Base-by-base conservation (phyloP, 2,329 filamentous ascomycete species). In the Chalaropsis thielavioides region DNA sequence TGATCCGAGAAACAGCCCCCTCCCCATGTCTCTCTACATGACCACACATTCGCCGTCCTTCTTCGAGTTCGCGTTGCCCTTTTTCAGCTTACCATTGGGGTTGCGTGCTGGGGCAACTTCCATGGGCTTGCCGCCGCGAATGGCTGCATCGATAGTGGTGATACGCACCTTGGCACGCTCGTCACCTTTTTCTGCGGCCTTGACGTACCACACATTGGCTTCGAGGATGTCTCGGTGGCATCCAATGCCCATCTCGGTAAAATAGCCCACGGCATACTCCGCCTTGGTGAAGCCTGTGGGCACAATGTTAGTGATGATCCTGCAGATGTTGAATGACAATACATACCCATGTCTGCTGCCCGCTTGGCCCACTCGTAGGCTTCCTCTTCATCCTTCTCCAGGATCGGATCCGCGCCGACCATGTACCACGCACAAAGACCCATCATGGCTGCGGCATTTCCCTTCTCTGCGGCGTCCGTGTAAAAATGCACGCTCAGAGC, bases 361-460 rank as follows among this genome's bases (percentile, higher is more conserved):
- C 87, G 86, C 71, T 85, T 85, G 17, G 94, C 92, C 94, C 94
- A 99, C 74, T 96, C 92, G 72, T 95, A 97, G 10, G 94, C 94
- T 75, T 99, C 94, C 70, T 88, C 87, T 74, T 97, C 92, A 71
- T 99, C 92, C 75, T 94, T 96, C 67, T 96, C 92, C 24, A 99
- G 77, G 15, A 97, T 85, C 0, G 92, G 91, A 69, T 92, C 88
- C 1, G 94, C 94, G 11, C 94, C 94, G 49, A 97, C 88, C 81
- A 97, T 88, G 74, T 97, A 99, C 94, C 94, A 99, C 11, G 94
- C 94, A 75, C 94, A 99, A 8, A 99, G 80, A 3, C 92, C 92
- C 92, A 99, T 96, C 91, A 97, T 97, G 60, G 91, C 92, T 60
- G 85, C 82, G 0, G 91, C 81, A 71, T 96, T 88, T 0, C 90